A percentile compares a stretch with the other conserved stretches of the same genome.
These are phyloP conservation scores for Neurospora sp. DNA, from an alignment of 495 filamentous ascomycete species.

Conservation along the genomic window DNA sequence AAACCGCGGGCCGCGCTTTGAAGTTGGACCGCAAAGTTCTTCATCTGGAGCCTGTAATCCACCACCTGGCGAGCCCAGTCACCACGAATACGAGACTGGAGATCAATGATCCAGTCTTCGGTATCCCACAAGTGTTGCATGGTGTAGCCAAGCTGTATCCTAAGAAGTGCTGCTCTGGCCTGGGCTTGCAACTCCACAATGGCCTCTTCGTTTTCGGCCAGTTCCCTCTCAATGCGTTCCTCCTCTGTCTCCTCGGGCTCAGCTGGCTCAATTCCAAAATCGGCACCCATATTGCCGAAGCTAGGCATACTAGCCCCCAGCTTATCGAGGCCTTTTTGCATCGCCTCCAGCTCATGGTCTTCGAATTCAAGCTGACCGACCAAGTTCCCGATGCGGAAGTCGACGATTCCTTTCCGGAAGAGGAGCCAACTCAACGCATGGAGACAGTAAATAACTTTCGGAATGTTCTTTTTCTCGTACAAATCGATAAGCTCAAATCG, in stretches of 20 bases:
- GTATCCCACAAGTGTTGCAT: constrained; percentile 91
- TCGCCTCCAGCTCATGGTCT: constrained; percentile 92
- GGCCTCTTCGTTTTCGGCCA: constrained; percentile 59
- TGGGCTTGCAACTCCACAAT: constrained; percentile 80
- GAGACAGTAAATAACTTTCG: constrained; percentile 98
- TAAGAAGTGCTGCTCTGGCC: constrained; percentile 67
- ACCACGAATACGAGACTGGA: constrained; percentile 79
- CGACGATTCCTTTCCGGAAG: constrained; percentile 85
- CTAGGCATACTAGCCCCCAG: constrained; percentile 92
- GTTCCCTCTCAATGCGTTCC: constrained; percentile 74
- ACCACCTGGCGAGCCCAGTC: constrained; percentile 58
- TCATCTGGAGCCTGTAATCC: constrained; percentile 70
- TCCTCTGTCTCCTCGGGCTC: constrained; percentile 82
- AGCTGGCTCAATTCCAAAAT: constrained; percentile 66
- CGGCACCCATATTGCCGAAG: constrained; percentile 92
- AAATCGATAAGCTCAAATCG: constrained; percentile 95
- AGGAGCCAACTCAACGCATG: constrained; percentile 94
- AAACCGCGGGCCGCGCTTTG: constrained; percentile 77
- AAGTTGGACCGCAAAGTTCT: constrained; percentile 58
- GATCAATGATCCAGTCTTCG: constrained; percentile 63
- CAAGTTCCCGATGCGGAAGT: constrained; percentile 95
- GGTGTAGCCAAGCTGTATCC: constrained; percentile 64
- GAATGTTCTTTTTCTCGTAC: constrained; percentile 99
- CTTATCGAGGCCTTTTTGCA: constrained; percentile 92
- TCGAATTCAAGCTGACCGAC: constrained; percentile 97